Evolutionary conservation across 202 grass and related monocot species (phyloP).

Genomic region (Setaria italica): DNA sequence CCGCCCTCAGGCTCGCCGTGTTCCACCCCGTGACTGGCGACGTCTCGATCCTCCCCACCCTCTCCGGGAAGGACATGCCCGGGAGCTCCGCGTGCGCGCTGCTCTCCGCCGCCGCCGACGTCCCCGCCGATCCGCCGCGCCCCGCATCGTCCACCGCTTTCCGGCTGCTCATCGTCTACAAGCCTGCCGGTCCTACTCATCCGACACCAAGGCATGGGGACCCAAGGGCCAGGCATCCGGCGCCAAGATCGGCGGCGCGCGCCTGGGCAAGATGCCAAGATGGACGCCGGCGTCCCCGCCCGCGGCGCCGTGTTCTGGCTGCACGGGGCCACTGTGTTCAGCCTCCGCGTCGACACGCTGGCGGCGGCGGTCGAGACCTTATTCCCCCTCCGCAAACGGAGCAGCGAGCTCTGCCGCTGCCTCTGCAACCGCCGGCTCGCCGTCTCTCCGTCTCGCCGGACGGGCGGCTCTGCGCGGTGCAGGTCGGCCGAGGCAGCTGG

Average conservation of each 20-base stretch:
- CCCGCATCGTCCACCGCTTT: not conserved
- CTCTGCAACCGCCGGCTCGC: too few species aligned
- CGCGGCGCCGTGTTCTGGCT: not conserved
- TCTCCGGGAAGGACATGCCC: not conserved
- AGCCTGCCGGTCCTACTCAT: not conserved
- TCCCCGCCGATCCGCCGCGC: too few species aligned
- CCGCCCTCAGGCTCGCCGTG: not conserved
- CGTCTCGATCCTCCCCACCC: not conserved
- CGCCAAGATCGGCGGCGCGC: not conserved
- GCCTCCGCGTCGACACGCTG: too few species aligned
- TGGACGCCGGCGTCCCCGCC: not conserved
- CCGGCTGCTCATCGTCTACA: not conserved
- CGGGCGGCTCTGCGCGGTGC: too few species aligned
- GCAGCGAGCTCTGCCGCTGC: too few species aligned
- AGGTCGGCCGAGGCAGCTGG: not conserved
- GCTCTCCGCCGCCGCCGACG: not conserved
- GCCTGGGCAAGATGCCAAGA: too few species aligned
- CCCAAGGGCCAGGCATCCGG: not conserved
- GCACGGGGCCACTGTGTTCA: too few species aligned
- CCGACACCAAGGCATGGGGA: not conserved
- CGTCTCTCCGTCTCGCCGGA: too few species aligned
- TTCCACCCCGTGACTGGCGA: not conserved
- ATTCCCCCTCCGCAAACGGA: too few species aligned
- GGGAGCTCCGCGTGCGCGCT: not conserved
- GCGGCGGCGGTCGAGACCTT: too few species aligned